These are phyloP conservation scores for Toxicodendron radicans DNA, from an alignment of 345 rosid genomes.

Conservation along the genomic window DNA sequence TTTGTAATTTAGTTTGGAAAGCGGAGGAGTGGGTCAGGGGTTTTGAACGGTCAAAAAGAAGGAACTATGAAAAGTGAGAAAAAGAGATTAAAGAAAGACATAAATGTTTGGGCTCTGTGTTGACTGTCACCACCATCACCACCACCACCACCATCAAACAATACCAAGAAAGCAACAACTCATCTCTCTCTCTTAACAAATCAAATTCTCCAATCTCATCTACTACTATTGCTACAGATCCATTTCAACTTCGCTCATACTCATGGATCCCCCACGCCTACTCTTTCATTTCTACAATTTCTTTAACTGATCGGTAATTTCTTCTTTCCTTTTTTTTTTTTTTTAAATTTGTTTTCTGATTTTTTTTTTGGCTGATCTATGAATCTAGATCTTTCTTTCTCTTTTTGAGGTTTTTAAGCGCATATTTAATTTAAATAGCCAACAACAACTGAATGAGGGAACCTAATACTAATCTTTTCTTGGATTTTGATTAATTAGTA, in stretches of 20 bases:
- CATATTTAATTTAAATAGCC: neutral
- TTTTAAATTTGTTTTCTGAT: constrained; percentile 6
- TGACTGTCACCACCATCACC: constrained; percentile 29
- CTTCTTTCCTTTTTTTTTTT: no score
- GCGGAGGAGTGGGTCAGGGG: constrained; percentile 8
- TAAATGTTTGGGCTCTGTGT: constrained; percentile 40
- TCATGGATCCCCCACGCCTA: constrained; percentile 20
- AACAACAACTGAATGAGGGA: neutral
- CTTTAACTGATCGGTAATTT: constrained; percentile 27
- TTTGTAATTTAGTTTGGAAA: constrained; percentile 12
- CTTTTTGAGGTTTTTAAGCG: neutral
- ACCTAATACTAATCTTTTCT: neutral
- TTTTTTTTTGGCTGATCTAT: neutral
- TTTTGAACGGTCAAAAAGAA: constrained; percentile 71
- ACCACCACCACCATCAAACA: neutral
- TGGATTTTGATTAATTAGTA: neutral
- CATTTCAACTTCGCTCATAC: constrained; percentile 14
- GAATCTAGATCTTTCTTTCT: neutral
- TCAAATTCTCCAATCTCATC: neutral
- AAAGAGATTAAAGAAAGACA: constrained; percentile 10
- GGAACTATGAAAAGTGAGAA: constrained; percentile 14
- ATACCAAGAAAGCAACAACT: no score
- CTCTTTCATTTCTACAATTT: neutral
- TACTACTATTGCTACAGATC: neutral
- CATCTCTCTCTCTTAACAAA: neutral